These are phyloP conservation scores for Chrysosporium queenslandicum DNA, from an alignment of 2,329 filamentous ascomycete genomes.

Conservation along the genomic window DNA sequence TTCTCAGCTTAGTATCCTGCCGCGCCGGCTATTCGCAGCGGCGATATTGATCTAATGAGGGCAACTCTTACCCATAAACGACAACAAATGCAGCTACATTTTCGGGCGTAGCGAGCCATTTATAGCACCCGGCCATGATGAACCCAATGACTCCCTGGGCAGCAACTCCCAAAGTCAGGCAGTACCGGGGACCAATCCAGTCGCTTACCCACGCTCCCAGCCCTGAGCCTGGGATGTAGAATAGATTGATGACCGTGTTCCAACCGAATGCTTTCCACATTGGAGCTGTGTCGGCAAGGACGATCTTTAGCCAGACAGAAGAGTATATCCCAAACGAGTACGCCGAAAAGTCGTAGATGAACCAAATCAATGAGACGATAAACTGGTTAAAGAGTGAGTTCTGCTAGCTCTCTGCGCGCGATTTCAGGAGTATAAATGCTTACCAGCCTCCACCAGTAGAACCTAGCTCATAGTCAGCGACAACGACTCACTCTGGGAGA, in stretches of 20 bases:
- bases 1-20: background rate
- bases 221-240: slow-evolving; percentile 76
- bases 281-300: slow-evolving; percentile 51
- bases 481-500: too few relatives aligned
- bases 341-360: slow-evolving; percentile 74
- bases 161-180: slow-evolving; percentile 59
- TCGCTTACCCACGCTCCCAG: slow-evolving; percentile 69
- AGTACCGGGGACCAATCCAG: slow-evolving; percentile 65
- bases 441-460: slow-evolving; percentile 63
- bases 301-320: slow-evolving; percentile 47
- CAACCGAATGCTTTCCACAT: slow-evolving; percentile 76
- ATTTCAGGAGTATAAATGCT: slow-evolving; percentile 5
- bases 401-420: background rate
- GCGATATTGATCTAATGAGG: background rate
- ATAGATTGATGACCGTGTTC: slow-evolving; percentile 79
- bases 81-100: slow-evolving; percentile 69
- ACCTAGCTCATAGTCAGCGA: slow-evolving; percentile 48
- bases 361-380: slow-evolving; percentile 68
- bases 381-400: slow-evolving; percentile 24
- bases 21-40: background rate
- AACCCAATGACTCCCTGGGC: slow-evolving; percentile 72
- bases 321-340: slow-evolving; percentile 85
- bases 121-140: slow-evolving; percentile 76
- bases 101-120: slow-evolving; percentile 52
- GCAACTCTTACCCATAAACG: slow-evolving; percentile 51